phyloP scores from a whole-genome alignment of 495 filamentous ascomycete species.

The Sordaria brevicollis region DNA sequence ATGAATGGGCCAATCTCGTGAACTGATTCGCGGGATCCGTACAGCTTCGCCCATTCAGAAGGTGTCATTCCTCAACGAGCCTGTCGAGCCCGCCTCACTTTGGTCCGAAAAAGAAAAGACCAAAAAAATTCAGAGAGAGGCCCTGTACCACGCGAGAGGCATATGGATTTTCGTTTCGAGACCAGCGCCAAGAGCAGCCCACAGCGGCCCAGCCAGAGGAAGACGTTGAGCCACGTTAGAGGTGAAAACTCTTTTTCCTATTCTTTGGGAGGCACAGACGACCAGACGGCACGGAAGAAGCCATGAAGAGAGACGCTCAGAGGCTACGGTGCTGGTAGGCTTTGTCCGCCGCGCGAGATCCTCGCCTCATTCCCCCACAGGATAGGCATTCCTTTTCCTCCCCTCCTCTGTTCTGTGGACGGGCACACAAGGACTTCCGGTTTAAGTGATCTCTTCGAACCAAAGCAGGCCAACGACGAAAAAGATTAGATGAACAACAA shows the following conservation, averaged over 20 bases:
- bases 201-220: not conserved
- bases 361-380: too few species aligned
- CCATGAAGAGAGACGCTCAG: not conserved
- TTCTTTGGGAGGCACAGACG: not conserved
- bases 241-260: not conserved
- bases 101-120: not conserved
- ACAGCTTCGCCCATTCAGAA: not conserved
- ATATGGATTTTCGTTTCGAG: not conserved
- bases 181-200: not conserved
- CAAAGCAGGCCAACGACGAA: not conserved
- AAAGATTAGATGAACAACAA: not conserved
- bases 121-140: not conserved
- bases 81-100: not conserved
- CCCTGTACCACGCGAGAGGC: not conserved
- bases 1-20: too few species aligned
- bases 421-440: not conserved
- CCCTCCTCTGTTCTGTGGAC: not conserved
- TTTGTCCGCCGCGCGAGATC: too few species aligned
- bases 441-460: too few species aligned
- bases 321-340: too few species aligned
- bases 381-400: not conserved
- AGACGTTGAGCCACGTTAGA: not conserved
- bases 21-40: not conserved
- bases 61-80: not conserved
- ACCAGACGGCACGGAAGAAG: too few species aligned